Conservation (phyloP, 495 filamentous ascomycete genomes). For the Annulohypoxylon stygium region DNA sequence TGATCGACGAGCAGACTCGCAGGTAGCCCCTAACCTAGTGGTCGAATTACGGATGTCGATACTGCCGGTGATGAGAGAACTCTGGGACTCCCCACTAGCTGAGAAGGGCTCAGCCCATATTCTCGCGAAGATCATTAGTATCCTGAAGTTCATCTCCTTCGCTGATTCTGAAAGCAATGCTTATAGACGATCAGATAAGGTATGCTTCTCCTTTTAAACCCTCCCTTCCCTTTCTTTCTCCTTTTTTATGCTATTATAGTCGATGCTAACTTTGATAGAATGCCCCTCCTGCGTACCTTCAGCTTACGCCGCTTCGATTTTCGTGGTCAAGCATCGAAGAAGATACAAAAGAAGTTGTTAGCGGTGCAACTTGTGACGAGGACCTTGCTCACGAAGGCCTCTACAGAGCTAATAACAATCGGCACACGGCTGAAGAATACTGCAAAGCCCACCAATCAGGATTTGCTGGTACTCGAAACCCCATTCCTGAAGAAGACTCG, state of each 20-base stretch:
- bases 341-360: slow-evolving; percentile 49
- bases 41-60: slow-evolving; percentile 89
- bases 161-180: slow-evolving; percentile 80
- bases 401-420: slow-evolving; percentile 81
- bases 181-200: slow-evolving; percentile 69
- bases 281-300: slow-evolving; percentile 52
- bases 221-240: too few species aligned
- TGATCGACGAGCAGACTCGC: slow-evolving; percentile 73
- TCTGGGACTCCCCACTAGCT: slow-evolving; percentile 86
- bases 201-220: slow-evolving; percentile 13
- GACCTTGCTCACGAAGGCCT: slow-evolving; percentile 81
- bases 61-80: slow-evolving; percentile 78
- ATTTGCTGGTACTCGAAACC: slow-evolving; percentile 64
- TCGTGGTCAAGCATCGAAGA: slow-evolving; percentile 45
- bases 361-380: slow-evolving; percentile 37
- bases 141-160: slow-evolving; percentile 82
- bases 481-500: slow-evolving; percentile 73
- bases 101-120: slow-evolving; percentile 81
- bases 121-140: slow-evolving; percentile 83
- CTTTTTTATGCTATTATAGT: not conserved
- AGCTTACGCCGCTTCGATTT: slow-evolving; percentile 54
- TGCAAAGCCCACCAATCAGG: slow-evolving; percentile 68
- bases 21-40: slow-evolving; percentile 80
- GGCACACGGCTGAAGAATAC: slow-evolving; percentile 75
- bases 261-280: slow-evolving; percentile 44